Base-by-base conservation (phyloP, 2,329 filamentous ascomycete genomes). In the Rutstroemia sydowiana region DNA sequence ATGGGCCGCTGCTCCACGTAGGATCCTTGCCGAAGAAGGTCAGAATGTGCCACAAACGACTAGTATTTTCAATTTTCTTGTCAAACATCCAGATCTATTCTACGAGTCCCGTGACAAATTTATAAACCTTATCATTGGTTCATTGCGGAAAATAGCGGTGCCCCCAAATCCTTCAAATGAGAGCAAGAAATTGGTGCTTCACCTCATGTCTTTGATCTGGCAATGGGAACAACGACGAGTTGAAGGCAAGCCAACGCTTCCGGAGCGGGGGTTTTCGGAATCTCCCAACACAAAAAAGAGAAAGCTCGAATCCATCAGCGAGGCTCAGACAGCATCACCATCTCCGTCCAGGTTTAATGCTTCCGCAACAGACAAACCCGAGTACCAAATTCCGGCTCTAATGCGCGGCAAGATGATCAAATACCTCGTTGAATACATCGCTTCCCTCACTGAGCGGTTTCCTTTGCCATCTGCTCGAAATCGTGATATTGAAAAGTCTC, bases 21-120 rank as follows among this genome's bases (percentile, higher is more conserved):
- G 91, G 49, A 95, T 98, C 26, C 72, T 98, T 20, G 85, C 89
- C 3, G 95, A 98, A 66, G 93, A 98, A 68, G 91, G 88, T 23
- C 88, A 93, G 57, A 98, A 98, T 62, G 78, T 92, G 43, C 91
- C 95, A 68, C 93, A 97, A 70, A 86, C 97, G 72, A 95, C 90
- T 48, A 93, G 87, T 71, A 97, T 98, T 61, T 97, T 96, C 73
- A 87, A 96, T 63, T 98, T 98, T 70, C 75, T 98, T 31, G 92
- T 96, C 32, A 82, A 88, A 52, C 92, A 98, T 66, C 87, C 91
- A 0, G 85, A 93, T 63, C 74, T 98, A 4, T 98, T 98, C 71
- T 98, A 95, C 61, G 92, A 97, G 57, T 90, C 89, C 1, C 79
- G 93, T 50, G 93, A 98, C 59, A 91, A 92, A 64, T 95, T 97